Evolutionary conservation across 129 eudicot genomes (phyloP).

Genomic region (Tagetes patula): DNA sequence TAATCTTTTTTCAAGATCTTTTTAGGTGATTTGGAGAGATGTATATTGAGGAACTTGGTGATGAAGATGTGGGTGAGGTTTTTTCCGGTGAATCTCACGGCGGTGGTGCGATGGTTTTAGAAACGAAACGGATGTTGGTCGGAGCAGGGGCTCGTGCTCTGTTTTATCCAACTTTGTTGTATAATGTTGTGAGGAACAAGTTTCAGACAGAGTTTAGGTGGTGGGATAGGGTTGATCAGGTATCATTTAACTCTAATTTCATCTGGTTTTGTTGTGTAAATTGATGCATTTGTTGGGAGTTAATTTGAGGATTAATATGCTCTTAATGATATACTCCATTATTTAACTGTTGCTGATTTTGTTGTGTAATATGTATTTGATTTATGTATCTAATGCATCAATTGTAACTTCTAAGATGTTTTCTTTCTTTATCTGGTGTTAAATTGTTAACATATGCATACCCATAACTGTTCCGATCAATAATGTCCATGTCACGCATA

Average conservation of each 20-base stretch:
- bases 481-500: too few species aligned
- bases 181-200: conserved; percentile 73
- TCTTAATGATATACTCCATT: conserved; percentile 9
- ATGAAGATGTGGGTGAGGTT: conserved; percentile 26
- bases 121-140: conserved; percentile 62
- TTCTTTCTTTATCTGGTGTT: too few species aligned
- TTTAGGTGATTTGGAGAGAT: conserved; percentile 24
- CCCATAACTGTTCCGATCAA: too few species aligned
- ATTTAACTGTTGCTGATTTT: background rate
- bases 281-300: background rate
- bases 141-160: conserved; percentile 90
- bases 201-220: conserved; percentile 74
- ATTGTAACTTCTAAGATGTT: too few species aligned
- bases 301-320: background rate
- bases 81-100: conserved; percentile 27
- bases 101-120: conserved; percentile 36
- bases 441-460: too few species aligned
- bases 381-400: background rate
- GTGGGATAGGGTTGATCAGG: conserved; percentile 97
- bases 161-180: conserved; percentile 74
- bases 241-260: conserved; percentile 1
- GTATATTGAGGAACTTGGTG: conserved; percentile 64
- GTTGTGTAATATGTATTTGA: background rate
- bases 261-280: conserved; percentile 11
- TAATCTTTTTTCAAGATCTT: background rate